Percentiles rank a stretch among this genome's conserved stretches.
phyloP scores from a whole-genome alignment of 208 protist genomes.

The Crithidia expoeki region DNA sequence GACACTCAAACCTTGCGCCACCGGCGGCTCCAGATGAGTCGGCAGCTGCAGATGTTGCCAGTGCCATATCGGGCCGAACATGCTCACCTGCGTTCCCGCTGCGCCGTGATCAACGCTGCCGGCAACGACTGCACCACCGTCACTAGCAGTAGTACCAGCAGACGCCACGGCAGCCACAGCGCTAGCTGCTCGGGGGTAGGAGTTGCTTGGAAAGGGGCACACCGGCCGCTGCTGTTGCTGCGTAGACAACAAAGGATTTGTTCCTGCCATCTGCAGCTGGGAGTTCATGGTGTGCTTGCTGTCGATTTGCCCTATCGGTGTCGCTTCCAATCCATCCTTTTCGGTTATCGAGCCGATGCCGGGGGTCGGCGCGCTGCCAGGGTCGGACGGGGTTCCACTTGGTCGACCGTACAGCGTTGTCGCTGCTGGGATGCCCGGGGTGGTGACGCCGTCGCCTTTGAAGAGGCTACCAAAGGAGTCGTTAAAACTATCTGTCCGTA shows the following conservation, averaged over 20 bases:
- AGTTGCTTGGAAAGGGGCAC: slow-evolving; percentile 2
- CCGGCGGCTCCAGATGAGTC: not conserved
- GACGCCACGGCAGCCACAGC: not conserved
- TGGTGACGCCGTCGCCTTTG: not conserved
- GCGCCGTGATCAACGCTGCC: not conserved
- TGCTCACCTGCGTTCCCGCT: not conserved
- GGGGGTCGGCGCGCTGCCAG: slow-evolving; percentile 1
- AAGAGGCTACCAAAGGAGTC: slow-evolving; percentile 16
- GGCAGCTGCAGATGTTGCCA: slow-evolving; percentile 1
- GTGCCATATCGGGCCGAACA: not conserved
- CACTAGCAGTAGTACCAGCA: not conserved
- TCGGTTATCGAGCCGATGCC: not conserved
- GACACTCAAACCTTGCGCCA: not conserved
- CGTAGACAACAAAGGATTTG: not conserved
- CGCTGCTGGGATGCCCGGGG: not conserved
- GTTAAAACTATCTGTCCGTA: not conserved
- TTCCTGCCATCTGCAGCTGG: not conserved
- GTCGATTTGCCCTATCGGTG: not conserved
- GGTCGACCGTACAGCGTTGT: slow-evolving; percentile 6
- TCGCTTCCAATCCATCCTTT: not conserved
- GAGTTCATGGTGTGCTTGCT: not conserved
- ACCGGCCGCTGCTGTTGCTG: not conserved
- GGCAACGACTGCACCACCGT: not conserved
- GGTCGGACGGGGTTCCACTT: not conserved
- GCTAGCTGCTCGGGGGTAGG: not conserved